phyloP scores from a whole-genome alignment of 345 rosid species.

The Kernera saxatilis region DNA sequence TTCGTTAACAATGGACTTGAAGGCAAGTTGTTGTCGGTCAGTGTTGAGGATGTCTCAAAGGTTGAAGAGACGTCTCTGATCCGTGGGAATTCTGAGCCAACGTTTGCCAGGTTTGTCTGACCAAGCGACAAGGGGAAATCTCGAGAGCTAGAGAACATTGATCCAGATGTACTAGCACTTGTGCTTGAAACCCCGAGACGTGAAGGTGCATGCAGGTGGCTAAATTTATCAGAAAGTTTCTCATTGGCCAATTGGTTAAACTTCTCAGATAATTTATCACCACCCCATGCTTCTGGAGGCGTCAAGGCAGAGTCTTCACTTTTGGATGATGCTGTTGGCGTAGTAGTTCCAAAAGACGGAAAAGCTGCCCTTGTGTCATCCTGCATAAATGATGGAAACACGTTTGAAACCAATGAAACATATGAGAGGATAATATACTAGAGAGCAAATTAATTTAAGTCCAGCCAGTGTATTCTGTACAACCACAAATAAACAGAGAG shows the following conservation, averaged over 20 bases:
- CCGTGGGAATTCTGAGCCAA: slow-evolving; percentile 39
- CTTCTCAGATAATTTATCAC: slow-evolving; percentile 78
- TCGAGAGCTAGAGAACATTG: slow-evolving; percentile 59
- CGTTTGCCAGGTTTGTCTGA: slow-evolving; percentile 39
- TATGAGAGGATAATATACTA: not conserved
- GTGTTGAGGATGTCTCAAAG: slow-evolving; percentile 47
- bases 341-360: slow-evolving; percentile 46
- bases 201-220: slow-evolving; percentile 56
- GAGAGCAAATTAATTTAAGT: not conserved
- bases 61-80: slow-evolving; percentile 46
- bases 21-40: slow-evolving; percentile 45
- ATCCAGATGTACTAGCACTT: slow-evolving; percentile 53
- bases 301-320: slow-evolving; percentile 73
- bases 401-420: slow-evolving; percentile 8
- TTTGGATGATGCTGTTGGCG: slow-evolving; percentile 61
- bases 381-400: slow-evolving; percentile 33
- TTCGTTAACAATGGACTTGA: slow-evolving; percentile 52
- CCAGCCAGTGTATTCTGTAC: not conserved
- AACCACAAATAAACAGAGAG: not conserved
- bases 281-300: slow-evolving; percentile 99
- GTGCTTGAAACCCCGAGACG: slow-evolving; percentile 52
- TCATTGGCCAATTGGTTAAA: slow-evolving; percentile 50
- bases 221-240: slow-evolving; percentile 55
- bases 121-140: slow-evolving; percentile 47
- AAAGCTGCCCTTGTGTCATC: slow-evolving; percentile 53